Percentiles rank a stretch among this genome's conserved stretches.
Conservation (phyloP, 495 filamentous ascomycete genomes). For the Lophium mytilinum region DNA sequence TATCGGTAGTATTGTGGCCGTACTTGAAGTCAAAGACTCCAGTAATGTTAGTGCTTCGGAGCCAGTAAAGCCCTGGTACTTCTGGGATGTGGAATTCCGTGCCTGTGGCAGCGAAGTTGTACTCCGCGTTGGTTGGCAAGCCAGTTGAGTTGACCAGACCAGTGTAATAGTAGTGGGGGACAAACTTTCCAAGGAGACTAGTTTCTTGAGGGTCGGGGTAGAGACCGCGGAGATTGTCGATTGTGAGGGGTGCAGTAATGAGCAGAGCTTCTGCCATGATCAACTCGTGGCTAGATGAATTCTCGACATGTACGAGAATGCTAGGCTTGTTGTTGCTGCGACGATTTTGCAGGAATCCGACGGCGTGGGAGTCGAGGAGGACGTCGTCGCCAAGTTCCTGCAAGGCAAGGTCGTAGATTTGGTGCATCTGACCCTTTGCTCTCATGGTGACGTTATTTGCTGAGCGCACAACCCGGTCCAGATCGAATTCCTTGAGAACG, state of each 20-base stretch:
- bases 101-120: conserved; percentile 29
- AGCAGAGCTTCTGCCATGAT: conserved; percentile 40
- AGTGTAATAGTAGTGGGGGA: conserved; percentile 37
- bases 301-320: conserved; percentile 31
- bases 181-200: conserved; percentile 36
- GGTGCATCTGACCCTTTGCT: conserved; percentile 29
- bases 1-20: conserved; percentile 10
- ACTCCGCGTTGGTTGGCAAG: conserved; percentile 25
- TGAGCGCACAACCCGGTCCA: neutral
- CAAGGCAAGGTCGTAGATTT: conserved; percentile 36
- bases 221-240: conserved; percentile 31
- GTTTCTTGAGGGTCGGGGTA: conserved; percentile 33
- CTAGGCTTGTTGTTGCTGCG: conserved; percentile 15
- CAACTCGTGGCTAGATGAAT: conserved; percentile 27
- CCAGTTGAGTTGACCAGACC: conserved; percentile 37
- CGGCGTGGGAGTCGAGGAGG: conserved; percentile 25
- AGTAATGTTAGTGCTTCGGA: conserved; percentile 4
- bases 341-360: conserved; percentile 13
- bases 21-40: conserved; percentile 12
- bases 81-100: conserved; percentile 18
- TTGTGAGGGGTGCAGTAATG: conserved; percentile 36
- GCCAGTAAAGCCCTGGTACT: conserved; percentile 15
- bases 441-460: neutral
- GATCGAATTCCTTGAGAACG: conserved; percentile 12
- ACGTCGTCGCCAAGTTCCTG: conserved; percentile 28